A percentile compares a stretch with the other conserved stretches of the same genome.
Evolutionary conservation across 768 basidiomycete species (phyloP).

Genomic region (Mycena kentingensis): DNA sequence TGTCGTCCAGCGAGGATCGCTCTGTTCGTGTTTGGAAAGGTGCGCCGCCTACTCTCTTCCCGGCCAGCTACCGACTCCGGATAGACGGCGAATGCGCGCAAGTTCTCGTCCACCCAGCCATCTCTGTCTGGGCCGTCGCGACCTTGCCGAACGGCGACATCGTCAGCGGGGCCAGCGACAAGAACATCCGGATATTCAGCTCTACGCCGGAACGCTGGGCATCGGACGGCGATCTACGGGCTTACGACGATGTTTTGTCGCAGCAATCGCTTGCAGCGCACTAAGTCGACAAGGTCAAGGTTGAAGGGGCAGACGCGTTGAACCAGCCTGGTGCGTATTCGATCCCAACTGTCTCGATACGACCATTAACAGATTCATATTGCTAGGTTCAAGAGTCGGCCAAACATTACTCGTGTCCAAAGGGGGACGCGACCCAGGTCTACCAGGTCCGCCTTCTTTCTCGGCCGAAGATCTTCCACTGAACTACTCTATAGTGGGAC

Average conservation of each 20-base stretch:
- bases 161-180: conserved; percentile 89
- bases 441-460: conserved; percentile 65
- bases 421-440: conserved; percentile 80
- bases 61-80: neutral
- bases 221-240: conserved; percentile 58
- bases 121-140: conserved; percentile 95
- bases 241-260: conserved; percentile 75
- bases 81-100: conserved; percentile 87
- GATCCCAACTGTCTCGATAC: neutral
- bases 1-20: conserved; percentile 94
- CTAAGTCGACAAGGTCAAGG: conserved; percentile 88
- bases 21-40: conserved; percentile 91
- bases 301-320: conserved; percentile 86
- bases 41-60: conserved; percentile 35
- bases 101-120: conserved; percentile 88
- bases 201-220: conserved; percentile 74
- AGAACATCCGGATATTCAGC: conserved; percentile 85
- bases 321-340: conserved; percentile 60
- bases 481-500: conserved; percentile 71
- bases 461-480: neutral
- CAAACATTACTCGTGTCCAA: conserved; percentile 92
- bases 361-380: neutral
- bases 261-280: conserved; percentile 80
- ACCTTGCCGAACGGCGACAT: conserved; percentile 90
- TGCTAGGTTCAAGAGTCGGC: conserved; percentile 82